Base-by-base conservation (phyloP, 2,329 filamentous ascomycete genomes). In the Aspergillus neoniger region DNA sequence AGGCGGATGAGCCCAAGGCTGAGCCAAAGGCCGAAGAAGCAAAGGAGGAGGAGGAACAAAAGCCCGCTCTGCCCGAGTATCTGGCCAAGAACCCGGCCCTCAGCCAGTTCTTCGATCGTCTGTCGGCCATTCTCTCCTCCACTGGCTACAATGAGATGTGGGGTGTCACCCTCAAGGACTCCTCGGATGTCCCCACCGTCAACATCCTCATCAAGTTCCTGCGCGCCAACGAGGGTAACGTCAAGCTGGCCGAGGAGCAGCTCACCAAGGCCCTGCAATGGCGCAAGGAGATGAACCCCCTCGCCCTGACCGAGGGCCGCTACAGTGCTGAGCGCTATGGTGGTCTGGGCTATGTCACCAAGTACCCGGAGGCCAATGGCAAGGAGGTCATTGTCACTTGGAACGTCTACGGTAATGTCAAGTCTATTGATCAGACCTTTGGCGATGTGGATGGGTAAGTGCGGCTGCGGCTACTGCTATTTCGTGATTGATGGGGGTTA, bases 151-250 rank as follows among this genome's bases (percentile, higher is more conserved):
- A 79, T 55, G 92, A 97, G 81, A 91, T 97, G 83, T 98, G 93
- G 87, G 93, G 93, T 52, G 87, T 97, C 57, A 80, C 84, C 32
- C 85, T 97, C 48, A 73, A 76, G 60, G 69, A 73, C 58, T 69
- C 68, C 58, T 69, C 78, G 43, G 83, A 92, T 69, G 83, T 93
- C 55, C 91, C 91, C 57, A 92, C 90, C 51, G 88, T 90, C 73
- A 88, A 96, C 69, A 86, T 97, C 55, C 82, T 97, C 52, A 92
- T 96, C 74, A 98, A 97, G 81, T 97, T 93, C 79, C 85, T 98
- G 58, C 91, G 93, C 68, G 94, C 93, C 74, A 97, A 97, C 75
- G 87, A 88, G 63, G 88, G 89, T 63, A 88, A 96, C 70, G 74
- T 91, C 6, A 81, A 82, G 56, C 88, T 88, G 72, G 91, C 93